These are phyloP conservation scores for Mucor circinelloides DNA, from an alignment of 371 early-diverging fungal species.

Conservation along the genomic window DNA sequence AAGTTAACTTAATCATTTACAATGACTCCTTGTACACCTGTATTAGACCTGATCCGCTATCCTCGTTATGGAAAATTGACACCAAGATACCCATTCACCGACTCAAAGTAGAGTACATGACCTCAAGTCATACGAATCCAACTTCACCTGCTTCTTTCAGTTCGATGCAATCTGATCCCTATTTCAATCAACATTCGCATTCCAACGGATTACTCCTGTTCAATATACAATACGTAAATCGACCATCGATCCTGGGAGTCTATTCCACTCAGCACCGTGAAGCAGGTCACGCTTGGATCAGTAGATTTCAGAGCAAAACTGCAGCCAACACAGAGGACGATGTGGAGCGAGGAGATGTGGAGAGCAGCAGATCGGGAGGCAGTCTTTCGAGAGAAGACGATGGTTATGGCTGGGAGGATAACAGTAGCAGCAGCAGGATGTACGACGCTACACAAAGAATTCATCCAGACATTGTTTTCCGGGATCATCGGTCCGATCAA, in stretches of 20 bases:
- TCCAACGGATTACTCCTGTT: constrained; percentile 16
- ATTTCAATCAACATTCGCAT: background rate
- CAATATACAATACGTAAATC: constrained; percentile 6
- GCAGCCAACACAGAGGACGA: background rate
- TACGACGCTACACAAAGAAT: constrained; percentile 31
- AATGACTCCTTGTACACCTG: constrained; percentile 10
- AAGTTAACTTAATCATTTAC: constrained; percentile 18
- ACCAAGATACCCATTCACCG: background rate
- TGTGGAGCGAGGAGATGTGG: background rate
- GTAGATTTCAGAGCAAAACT: background rate
- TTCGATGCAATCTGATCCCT: constrained; percentile 3
- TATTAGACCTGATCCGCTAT: background rate
- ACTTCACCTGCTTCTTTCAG: background rate
- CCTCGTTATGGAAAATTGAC: constrained; percentile 18
- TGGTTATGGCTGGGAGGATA: background rate
- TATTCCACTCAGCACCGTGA: constrained; percentile 20
- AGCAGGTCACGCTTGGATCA: constrained; percentile 19
- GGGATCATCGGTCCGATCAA: constrained; percentile 10
- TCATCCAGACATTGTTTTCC: constrained; percentile 11
- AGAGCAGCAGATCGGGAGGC: constrained; percentile 6
- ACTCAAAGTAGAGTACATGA: background rate
- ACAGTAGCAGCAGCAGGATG: constrained; percentile 5
- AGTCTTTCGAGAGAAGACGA: constrained; percentile 1
- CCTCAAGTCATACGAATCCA: background rate
- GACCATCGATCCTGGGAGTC: constrained; percentile 11